Conservation (phyloP, 192 early-diverging fungal genomes). For the Entomortierella parvispora region DNA sequence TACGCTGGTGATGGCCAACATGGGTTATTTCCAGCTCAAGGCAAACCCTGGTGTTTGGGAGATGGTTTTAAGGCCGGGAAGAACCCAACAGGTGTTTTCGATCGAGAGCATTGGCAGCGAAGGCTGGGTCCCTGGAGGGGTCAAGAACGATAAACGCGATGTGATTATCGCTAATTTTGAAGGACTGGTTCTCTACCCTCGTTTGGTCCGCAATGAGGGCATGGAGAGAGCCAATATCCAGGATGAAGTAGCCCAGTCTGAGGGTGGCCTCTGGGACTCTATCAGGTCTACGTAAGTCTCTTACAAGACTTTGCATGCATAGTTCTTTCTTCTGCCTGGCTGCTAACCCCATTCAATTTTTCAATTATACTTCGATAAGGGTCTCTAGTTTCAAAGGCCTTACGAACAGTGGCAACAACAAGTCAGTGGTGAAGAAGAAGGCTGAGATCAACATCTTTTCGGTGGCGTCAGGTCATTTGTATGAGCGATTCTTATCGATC, state of each 20-base stretch:
- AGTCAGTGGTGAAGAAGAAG: conserved; percentile 34
- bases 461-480: conserved; percentile 97
- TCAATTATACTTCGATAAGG: neutral
- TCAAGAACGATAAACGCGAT: conserved; percentile 57
- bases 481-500: conserved; percentile 96
- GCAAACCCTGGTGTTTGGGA: conserved; percentile 92
- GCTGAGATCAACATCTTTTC: conserved; percentile 95
- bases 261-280: conserved; percentile 66
- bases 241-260: conserved; percentile 27
- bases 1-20: conserved; percentile 99
- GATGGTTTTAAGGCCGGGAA: conserved; percentile 81
- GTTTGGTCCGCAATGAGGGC: conserved; percentile 82
- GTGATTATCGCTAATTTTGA: conserved; percentile 83
- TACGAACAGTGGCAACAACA: conserved; percentile 9
- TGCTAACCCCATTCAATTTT: conserved; percentile 4
- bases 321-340: neutral
- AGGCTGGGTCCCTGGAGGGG: conserved; percentile 54
- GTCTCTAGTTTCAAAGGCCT: conserved; percentile 37
- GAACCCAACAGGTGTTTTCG: conserved; percentile 81
- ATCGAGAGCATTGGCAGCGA: conserved; percentile 70
- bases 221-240: conserved; percentile 66
- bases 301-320: neutral
- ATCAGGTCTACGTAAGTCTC: conserved; percentile 65
- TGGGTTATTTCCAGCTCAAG: conserved; percentile 97
- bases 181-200: conserved; percentile 84